Percentiles rank a stretch among this genome's conserved stretches.
These are phyloP conservation scores for Colletotrichum sp. DNA, from an alignment of 2,329 filamentous ascomycete genomes.

Conservation along the genomic window DNA sequence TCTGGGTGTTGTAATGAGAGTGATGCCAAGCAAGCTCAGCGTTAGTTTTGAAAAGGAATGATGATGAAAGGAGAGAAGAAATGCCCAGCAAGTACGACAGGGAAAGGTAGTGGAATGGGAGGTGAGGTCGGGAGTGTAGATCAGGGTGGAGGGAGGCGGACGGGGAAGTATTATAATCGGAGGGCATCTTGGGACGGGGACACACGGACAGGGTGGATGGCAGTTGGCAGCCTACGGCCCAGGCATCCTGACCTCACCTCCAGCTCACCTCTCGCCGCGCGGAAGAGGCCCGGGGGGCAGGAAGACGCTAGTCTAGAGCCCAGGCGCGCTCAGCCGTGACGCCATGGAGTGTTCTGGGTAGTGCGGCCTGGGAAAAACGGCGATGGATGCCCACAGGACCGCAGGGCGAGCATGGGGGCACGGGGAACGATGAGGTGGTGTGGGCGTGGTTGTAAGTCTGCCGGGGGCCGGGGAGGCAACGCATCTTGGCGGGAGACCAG, in stretches of 20 bases:
- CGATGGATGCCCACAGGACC: background rate
- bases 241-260: background rate
- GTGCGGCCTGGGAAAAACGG: background rate
- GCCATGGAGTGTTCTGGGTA: conserved; percentile 1
- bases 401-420: background rate
- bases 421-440: background rate
- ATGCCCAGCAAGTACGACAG: conserved; percentile 17
- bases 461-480: background rate
- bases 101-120: conserved; percentile 26
- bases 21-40: conserved; percentile 38
- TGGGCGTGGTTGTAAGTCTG: background rate
- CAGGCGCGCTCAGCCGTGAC: conserved; percentile 19
- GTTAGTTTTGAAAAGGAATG: conserved; percentile 14
- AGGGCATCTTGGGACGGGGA: background rate
- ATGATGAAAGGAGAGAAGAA: conserved; percentile 18
- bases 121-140: background rate
- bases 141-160: background rate
- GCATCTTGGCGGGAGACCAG: background rate
- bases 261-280: background rate
- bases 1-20: conserved; percentile 34
- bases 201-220: background rate
- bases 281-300: background rate
- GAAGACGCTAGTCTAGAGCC: conserved; percentile 7
- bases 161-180: conserved; percentile 13
- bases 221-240: background rate